Percentiles rank a stretch among this genome's conserved stretches.
These are phyloP conservation scores for Apiospora phragmitis DNA, from an alignment of 2,329 filamentous ascomycete genomes.

Conservation along the genomic window DNA sequence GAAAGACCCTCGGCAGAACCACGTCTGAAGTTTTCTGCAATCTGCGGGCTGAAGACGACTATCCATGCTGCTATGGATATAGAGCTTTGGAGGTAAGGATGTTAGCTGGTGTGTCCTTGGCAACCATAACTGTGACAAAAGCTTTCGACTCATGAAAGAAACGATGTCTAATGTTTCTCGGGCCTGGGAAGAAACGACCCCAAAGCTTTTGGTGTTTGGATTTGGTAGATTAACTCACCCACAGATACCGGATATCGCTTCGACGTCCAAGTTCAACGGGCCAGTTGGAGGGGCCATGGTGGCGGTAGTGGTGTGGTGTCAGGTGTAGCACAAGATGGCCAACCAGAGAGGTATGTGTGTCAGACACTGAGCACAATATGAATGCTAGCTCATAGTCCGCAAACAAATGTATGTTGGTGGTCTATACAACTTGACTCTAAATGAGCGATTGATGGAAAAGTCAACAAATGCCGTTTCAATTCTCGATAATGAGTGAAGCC, in stretches of 20 bases:
- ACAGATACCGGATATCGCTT: slow-evolving; percentile 87
- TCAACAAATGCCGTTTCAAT: background rate
- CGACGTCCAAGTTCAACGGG: slow-evolving; percentile 71
- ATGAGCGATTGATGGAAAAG: background rate
- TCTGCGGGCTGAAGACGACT: slow-evolving; percentile 95
- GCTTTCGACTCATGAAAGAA: background rate
- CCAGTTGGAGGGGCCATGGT: slow-evolving; percentile 53
- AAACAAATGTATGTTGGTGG: background rate
- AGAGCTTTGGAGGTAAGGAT: slow-evolving; percentile 56
- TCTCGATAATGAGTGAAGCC: background rate
- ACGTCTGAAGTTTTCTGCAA: slow-evolving; percentile 90
- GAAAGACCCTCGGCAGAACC: slow-evolving; percentile 85
- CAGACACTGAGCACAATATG: background rate
- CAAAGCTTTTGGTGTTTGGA: background rate
- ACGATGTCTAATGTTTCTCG: too few relatives aligned
- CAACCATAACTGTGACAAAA: background rate
- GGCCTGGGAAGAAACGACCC: background rate
- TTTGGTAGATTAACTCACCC: slow-evolving; percentile 51
- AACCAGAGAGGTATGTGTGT: background rate
- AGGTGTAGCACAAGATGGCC: background rate
- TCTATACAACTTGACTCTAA: background rate
- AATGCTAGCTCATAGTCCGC: background rate
- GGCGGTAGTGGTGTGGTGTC: background rate
- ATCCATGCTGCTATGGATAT: slow-evolving; percentile 98
- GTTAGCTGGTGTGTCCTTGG: background rate